phyloP scores from a whole-genome alignment of 192 early-diverging fungal genomes.

The Mortierella alpina region DNA sequence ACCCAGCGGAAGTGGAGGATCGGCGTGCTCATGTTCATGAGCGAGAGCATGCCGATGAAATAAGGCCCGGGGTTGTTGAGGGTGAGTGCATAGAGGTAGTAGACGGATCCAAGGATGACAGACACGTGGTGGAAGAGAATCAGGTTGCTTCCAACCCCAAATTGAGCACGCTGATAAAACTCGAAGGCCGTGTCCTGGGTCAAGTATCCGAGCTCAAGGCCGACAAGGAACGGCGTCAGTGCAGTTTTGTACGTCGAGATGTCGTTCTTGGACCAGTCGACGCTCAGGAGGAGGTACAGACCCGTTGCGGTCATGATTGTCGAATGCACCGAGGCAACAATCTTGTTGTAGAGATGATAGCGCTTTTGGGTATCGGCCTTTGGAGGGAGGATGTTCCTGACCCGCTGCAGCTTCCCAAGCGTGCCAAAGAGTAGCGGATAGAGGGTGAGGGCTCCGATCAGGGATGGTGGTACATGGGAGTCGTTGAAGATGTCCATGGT shows the following conservation, averaged over 20 bases:
- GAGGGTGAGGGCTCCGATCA: slow-evolving; percentile 37
- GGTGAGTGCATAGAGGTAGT: slow-evolving; percentile 49
- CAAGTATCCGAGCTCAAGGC: slow-evolving; percentile 50
- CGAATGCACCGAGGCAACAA: slow-evolving; percentile 51
- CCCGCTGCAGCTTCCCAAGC: slow-evolving; percentile 20
- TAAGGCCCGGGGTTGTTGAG: slow-evolving; percentile 42
- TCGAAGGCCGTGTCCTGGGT: slow-evolving; percentile 51
- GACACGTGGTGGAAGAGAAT: slow-evolving; percentile 52
- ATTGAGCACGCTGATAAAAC: slow-evolving; percentile 45
- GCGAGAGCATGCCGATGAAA: slow-evolving; percentile 51
- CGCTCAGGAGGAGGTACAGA: slow-evolving; percentile 29
- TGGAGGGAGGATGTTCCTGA: slow-evolving; percentile 35
- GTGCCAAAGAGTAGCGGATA: slow-evolving; percentile 40
- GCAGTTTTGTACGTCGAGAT: slow-evolving; percentile 43
- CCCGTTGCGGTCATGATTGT: slow-evolving; percentile 50
- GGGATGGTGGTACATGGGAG: slow-evolving; percentile 31
- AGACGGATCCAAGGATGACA: slow-evolving; percentile 48
- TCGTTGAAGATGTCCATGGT: slow-evolving; percentile 43
- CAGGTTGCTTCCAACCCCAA: slow-evolving; percentile 53
- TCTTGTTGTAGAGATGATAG: slow-evolving; percentile 54
- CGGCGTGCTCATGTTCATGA: slow-evolving; percentile 55
- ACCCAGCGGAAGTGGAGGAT: slow-evolving; percentile 49
- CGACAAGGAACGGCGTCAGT: slow-evolving; percentile 49
- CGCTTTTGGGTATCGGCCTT: slow-evolving; percentile 48
- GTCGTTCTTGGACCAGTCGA: slow-evolving; percentile 52